Evolutionary conservation across 108 stramenopile species (phyloP).

Genomic region (Seminavis robusta): DNA sequence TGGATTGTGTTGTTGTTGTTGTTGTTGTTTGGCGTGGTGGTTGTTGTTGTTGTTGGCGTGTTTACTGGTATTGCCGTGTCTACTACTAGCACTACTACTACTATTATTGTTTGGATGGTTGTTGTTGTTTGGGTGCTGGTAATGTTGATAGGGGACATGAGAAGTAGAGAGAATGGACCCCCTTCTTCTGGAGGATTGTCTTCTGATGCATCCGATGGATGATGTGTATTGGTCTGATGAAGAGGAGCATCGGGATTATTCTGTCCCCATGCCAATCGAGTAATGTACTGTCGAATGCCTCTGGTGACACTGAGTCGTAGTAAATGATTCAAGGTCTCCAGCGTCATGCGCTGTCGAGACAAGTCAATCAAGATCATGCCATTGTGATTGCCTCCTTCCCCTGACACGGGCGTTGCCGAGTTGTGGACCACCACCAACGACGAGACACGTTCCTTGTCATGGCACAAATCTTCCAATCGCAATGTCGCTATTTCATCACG

Average conservation of each 20-base stretch:
- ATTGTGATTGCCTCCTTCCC: constrained; percentile 1
- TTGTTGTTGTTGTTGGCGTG: neutral
- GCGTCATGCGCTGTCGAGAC: constrained; percentile 80
- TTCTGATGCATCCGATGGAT: neutral
- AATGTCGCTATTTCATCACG: constrained; percentile 55
- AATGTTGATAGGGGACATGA: neutral
- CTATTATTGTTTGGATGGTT: neutral
- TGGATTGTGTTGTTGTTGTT: neutral
- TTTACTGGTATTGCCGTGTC: neutral
- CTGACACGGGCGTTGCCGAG: neutral
- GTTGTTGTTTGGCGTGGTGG: constrained; percentile 2
- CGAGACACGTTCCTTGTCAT: constrained; percentile 58
- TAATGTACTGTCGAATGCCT: constrained; percentile 45
- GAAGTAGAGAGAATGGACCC: neutral
- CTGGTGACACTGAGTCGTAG: constrained; percentile 46
- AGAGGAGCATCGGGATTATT: constrained; percentile 36
- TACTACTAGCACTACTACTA: neutral
- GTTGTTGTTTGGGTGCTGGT: neutral
- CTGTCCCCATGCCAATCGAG: constrained; percentile 70
- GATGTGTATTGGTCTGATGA: neutral
- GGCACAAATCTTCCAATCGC: constrained; percentile 67
- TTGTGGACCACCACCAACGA: constrained; percentile 63
- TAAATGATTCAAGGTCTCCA: constrained; percentile 73
- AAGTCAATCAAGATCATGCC: constrained; percentile 61
- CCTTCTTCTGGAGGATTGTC: neutral